These are phyloP conservation scores for Candida fluviatilis DNA, from an alignment of 805 yeast species.

Conservation along the genomic window DNA sequence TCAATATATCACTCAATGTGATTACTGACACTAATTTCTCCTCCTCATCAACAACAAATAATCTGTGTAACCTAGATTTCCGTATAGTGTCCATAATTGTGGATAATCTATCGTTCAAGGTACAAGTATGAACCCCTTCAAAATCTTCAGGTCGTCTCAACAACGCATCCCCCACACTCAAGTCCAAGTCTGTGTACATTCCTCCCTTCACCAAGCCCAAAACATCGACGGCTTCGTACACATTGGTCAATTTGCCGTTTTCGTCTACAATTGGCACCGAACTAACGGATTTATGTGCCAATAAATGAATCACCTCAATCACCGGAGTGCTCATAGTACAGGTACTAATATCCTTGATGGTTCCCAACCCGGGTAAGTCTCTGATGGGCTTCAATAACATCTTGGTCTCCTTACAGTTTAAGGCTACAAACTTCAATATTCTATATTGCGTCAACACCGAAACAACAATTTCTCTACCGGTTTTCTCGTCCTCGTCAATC, in stretches of 20 bases:
- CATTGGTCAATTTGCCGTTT: slow-evolving; percentile 64
- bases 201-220: slow-evolving; percentile 92
- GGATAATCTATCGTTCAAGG: slow-evolving; percentile 77
- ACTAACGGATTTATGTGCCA: slow-evolving; percentile 77
- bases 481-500: slow-evolving; percentile 89
- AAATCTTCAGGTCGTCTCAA: slow-evolving; percentile 93
- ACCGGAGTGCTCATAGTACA: slow-evolving; percentile 91
- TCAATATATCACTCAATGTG: slow-evolving; percentile 85
- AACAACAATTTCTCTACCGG: slow-evolving; percentile 90
- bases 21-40: slow-evolving; percentile 79
- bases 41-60: slow-evolving; percentile 84
- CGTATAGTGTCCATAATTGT: slow-evolving; percentile 92
- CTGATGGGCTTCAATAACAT: slow-evolving; percentile 72
- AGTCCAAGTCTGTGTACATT: slow-evolving; percentile 80
- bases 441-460: slow-evolving; percentile 94
- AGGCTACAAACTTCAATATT: slow-evolving; percentile 89
- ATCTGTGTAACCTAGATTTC: slow-evolving; percentile 83
- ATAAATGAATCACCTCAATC: slow-evolving; percentile 80
- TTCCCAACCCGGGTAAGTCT: slow-evolving; percentile 64
- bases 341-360: slow-evolving; percentile 53
- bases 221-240: slow-evolving; percentile 95
- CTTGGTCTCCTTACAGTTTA: slow-evolving; percentile 92
- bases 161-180: slow-evolving; percentile 93
- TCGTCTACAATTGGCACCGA: slow-evolving; percentile 92
- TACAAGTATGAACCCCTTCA: slow-evolving; percentile 97